Base-by-base conservation (phyloP, 805 yeast species). In the Schizosaccharomyces octosporus region DNA sequence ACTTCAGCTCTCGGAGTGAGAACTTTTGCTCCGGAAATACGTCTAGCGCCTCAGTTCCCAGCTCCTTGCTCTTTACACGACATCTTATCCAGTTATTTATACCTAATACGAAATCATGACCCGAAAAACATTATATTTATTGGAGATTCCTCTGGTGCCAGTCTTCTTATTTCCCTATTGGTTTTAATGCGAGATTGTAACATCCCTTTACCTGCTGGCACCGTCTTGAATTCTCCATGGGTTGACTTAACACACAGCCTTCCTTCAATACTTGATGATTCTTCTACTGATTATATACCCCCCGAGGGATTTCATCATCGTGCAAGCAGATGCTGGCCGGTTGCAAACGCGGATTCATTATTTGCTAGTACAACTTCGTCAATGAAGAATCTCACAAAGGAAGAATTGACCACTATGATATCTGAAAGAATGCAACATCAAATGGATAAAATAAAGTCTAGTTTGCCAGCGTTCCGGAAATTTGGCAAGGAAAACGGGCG, bases 91-190 rank as follows among this genome's bases (percentile, higher is more conserved):
- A n/a, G 43, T 4, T 57, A 57, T 19, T 41, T 57, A 13, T 57
- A 19, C 19, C 13, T 57, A 21, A n/a, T 57, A 19, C 19, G 27
- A 29, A 19, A 21, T 11, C 31, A 19, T 7, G n/a, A 36, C 11
- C 60, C 60, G 19, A 24, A 57, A 57, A 21, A 36, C 27, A 58
- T 65, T 29, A 55, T 64, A 21, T 59, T 65, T 59, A 64, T 63
- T 9, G 66, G 66, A 19, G 66, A 65, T 48, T 64, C 66, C 11
- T 57, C 66, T 1, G 66, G 66, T 7, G 66, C 64, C 3, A 27
- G 62, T n/a, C 21, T 64, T 7, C 48, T 48, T 29, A 57, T 64
- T 24, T 58, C 62, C 2, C 55, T 59, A 1, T 59, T 64, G n/a
- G 45, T 36, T 5, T 36, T 62, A 21, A 43, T 64, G 31, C 63